Evolutionary conservation across 164 flowering plant species (phyloP).

Genomic region (Kalanchoe fedtschenkoi): DNA sequence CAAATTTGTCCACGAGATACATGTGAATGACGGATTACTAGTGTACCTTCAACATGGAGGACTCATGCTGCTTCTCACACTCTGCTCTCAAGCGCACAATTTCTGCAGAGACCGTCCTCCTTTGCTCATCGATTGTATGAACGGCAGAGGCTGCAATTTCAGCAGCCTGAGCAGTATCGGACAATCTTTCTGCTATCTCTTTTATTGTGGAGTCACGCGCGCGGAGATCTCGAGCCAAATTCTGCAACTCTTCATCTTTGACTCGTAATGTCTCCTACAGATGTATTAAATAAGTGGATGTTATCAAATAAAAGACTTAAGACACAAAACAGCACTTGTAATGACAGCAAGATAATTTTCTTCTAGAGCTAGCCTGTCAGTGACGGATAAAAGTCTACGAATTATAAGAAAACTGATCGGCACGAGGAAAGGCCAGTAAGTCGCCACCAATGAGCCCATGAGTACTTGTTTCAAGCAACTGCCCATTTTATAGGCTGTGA

Average conservation of each 20-base stretch:
- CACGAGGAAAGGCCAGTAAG: no score
- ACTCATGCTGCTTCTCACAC: constrained; percentile 48
- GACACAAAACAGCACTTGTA: background rate
- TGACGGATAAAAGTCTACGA: no score
- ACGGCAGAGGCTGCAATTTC: no score
- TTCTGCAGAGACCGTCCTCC: constrained; percentile 55
- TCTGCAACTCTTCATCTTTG: constrained; percentile 91
- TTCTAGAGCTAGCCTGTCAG: background rate
- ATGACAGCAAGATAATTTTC: background rate
- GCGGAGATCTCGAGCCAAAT: constrained; percentile 80
- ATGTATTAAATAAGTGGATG: background rate
- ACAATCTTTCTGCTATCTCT: constrained; percentile 45
- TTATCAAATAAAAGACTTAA: no score
- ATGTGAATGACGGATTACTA: background rate
- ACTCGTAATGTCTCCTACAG: constrained; percentile 81
- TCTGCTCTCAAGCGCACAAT: constrained; percentile 65
- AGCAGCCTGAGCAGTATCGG: constrained; percentile 43
- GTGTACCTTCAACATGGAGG: constrained; percentile 50
- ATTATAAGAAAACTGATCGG: no score
- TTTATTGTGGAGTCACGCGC: constrained; percentile 87
- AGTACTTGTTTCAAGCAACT: no score
- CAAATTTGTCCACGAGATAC: background rate
- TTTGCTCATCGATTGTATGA: no score
- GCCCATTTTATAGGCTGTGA: no score
- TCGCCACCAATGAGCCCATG: no score